phyloP scores from a whole-genome alignment of 2,329 filamentous ascomycete genomes.

The Fusarium piperis region DNA sequence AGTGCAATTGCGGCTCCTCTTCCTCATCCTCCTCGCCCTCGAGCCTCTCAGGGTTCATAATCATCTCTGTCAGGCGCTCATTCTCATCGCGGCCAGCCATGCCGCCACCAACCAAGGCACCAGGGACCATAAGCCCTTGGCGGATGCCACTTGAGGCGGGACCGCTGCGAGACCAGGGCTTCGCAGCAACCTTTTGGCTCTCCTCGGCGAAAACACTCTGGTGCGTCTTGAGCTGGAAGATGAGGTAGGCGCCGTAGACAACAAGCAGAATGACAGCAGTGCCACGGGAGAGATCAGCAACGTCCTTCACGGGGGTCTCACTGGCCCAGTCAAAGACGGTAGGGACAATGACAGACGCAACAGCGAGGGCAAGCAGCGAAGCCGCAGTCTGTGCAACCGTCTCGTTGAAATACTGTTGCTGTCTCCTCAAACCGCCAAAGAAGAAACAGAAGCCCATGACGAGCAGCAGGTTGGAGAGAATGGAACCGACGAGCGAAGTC shows the following conservation, averaged over 20 bases:
- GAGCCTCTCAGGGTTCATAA: constrained; percentile 51
- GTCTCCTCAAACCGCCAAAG: constrained; percentile 79
- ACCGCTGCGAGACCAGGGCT: constrained; percentile 53
- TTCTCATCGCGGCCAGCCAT: constrained; percentile 49
- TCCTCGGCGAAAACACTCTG: constrained; percentile 80
- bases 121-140: constrained; percentile 53
- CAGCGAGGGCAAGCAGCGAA: constrained; percentile 80
- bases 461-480: constrained; percentile 88
- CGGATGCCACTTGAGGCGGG: constrained; percentile 47
- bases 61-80: constrained; percentile 56
- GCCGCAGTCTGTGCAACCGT: constrained; percentile 92
- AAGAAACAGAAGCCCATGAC: constrained; percentile 95
- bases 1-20: constrained; percentile 78
- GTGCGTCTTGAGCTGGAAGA: constrained; percentile 93
- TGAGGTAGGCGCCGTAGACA: constrained; percentile 84
- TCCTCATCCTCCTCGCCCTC: constrained; percentile 67
- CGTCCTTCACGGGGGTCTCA: constrained; percentile 55
- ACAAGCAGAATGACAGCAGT: constrained; percentile 83
- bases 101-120: constrained; percentile 50
- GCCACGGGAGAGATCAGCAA: constrained; percentile 74
- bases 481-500: constrained; percentile 90
- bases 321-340: constrained; percentile 78
- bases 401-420: constrained; percentile 90
- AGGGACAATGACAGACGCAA: constrained; percentile 86
- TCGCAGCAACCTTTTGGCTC: constrained; percentile 78